Conservation (phyloP, 2,329 filamentous ascomycete genomes). For the Botrytis fabae region DNA sequence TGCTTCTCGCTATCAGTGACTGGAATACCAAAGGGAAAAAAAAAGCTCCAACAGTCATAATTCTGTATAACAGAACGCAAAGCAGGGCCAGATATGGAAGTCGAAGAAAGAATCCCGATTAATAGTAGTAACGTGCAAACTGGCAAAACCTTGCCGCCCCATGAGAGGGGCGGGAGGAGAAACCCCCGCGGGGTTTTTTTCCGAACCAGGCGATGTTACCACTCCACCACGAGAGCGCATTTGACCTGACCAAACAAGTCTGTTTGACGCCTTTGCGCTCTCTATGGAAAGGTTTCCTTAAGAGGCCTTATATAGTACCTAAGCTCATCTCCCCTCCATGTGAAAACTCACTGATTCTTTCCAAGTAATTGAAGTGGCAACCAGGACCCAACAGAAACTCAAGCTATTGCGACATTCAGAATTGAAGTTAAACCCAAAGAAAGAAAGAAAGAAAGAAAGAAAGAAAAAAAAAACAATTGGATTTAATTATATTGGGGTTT, state of each 20-base stretch:
- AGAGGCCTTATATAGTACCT: neutral
- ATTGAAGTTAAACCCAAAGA: no score
- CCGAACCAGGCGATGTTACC: slow-evolving; percentile 3
- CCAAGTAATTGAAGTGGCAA: neutral
- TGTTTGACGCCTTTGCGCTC: slow-evolving; percentile 8
- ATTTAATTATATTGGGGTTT: neutral
- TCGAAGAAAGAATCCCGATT: neutral
- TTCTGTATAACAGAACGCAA: neutral
- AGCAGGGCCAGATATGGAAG: no score
- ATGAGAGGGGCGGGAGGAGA: neutral
- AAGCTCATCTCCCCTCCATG: neutral
- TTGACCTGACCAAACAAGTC: slow-evolving; percentile 6
- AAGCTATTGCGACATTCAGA: neutral
- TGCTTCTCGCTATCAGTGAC: neutral
- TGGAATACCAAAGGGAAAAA: neutral
- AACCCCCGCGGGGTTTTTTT: slow-evolving; percentile 2
- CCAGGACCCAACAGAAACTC: neutral
- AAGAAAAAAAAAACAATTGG: neutral
- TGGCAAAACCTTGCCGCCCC: slow-evolving; percentile 6
- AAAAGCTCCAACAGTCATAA: neutral
- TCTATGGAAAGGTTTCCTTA: neutral
- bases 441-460: no score
- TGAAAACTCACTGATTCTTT: neutral
- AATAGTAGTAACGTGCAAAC: neutral
- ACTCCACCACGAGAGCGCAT: slow-evolving; percentile 5